Base-by-base conservation (phyloP, 768 basidiomycete species). In the Dacryopinax primogenitus region DNA sequence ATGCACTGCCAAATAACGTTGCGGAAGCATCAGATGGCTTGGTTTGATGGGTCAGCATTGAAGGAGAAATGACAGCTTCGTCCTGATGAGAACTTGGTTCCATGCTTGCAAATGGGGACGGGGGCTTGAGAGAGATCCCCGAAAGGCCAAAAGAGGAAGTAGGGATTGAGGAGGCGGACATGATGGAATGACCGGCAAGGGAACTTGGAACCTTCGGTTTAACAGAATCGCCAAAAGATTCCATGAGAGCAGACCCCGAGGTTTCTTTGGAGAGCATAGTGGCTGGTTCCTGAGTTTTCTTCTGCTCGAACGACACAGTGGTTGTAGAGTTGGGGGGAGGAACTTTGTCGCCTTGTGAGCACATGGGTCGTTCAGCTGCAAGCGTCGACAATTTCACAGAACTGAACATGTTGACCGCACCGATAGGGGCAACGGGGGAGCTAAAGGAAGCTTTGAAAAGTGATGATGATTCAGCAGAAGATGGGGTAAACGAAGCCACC, bases 181-280 rank as follows among this genome's bases (percentile, higher is more conserved):
- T 32, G 4, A 30, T 23, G 9, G 51, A 30, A 23, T 58, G 51
- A 32, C 51, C 32, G 15, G 51, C 51, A 3, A 58, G 51, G 11
- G 51, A 30, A 18, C 51, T 58, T 9, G 51, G 51, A 32, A 58
- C 51, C 21, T 58, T 58, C 26, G 51, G 51, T 32, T 58, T 58
- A 9, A 15, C 12, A 30, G 32, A 58, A 3, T 58, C 51, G 11
- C 51, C 51, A 30, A 58, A 58, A 30, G 41, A 23, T 3, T 44
- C 41, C 41, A 44, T 4, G 18, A 18, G 41, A 15, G 41, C 18
- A 44, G n/a, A n/a, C n/a, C n/a, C n/a, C n/a, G n/a, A 6, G 4
- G 41, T 3, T 6, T 44, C 16, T 44, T 18, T 18, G 41, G 3
- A 23, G 4, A 18, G 41, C 18, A 44, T 44, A 23, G 16, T 23